A percentile compares a stretch with the other conserved stretches of the same genome.
Evolutionary conservation across 805 yeast genomes (phyloP).

Genomic region (Torulaspora quercuum): DNA sequence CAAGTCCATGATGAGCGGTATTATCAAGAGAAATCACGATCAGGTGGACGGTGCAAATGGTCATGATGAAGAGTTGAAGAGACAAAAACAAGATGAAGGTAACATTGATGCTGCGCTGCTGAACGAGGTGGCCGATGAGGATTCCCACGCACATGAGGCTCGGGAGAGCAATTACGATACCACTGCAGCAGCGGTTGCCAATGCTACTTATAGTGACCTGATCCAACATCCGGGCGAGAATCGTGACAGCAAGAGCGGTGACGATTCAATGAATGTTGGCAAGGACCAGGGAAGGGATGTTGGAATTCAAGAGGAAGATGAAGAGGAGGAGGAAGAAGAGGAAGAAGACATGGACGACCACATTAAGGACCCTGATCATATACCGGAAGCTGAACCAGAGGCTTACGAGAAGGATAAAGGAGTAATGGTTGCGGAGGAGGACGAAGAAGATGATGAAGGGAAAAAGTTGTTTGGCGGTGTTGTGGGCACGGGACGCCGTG

Average conservation of each 20-base stretch:
- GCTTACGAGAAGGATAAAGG: constrained; percentile 12
- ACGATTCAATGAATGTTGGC: constrained; percentile 11
- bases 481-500: constrained; percentile 23
- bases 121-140: constrained; percentile 16
- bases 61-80: constrained; percentile 14
- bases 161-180: constrained; percentile 15
- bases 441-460: constrained; percentile 17
- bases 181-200: constrained; percentile 30
- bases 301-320: constrained; percentile 14
- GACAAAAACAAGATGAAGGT: constrained; percentile 24
- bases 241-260: constrained; percentile 7
- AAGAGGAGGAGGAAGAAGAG: constrained; percentile 18
- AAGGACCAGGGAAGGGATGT: constrained; percentile 4
- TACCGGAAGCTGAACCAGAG: constrained; percentile 14
- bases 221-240: constrained; percentile 26
- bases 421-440: constrained; percentile 7
- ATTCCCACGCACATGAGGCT: constrained; percentile 3
- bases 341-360: constrained; percentile 22
- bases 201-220: constrained; percentile 30
- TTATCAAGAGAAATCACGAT: constrained; percentile 11
- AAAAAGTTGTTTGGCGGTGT: constrained; percentile 14
- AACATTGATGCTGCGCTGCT: constrained; percentile 35
- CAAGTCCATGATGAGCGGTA: constrained; percentile 6
- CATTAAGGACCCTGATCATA: constrained; percentile 20
- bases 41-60: constrained; percentile 7